Evolutionary conservation across 805 yeast species (phyloP).

Genomic region (Myxozyma geophila): DNA sequence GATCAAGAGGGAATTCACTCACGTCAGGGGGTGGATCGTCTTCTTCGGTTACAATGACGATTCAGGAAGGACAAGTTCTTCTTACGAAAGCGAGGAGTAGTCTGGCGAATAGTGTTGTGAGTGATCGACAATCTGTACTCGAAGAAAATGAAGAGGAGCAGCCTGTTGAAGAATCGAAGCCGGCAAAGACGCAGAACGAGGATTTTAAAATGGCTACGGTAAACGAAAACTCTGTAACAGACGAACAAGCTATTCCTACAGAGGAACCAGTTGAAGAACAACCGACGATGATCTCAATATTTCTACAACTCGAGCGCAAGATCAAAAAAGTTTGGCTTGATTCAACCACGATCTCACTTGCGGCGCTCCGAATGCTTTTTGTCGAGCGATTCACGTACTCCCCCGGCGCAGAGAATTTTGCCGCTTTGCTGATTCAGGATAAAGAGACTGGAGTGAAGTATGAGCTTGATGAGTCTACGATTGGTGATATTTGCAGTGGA

Average conservation of each 20-base stretch:
- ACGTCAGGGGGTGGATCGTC: neutral
- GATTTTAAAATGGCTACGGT: neutral
- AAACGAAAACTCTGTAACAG: neutral
- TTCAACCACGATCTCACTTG: slow-evolving; percentile 49
- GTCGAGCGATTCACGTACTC: slow-evolving; percentile 87
- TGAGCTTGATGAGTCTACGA: slow-evolving; percentile 73
- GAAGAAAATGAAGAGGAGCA: slow-evolving; percentile 6
- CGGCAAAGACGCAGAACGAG: neutral
- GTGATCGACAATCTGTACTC: neutral
- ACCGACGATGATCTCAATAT: neutral
- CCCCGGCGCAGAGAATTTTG: slow-evolving; percentile 72
- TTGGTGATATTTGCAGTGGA: slow-evolving; percentile 64
- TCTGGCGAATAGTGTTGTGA: neutral
- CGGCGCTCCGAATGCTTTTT: slow-evolving; percentile 68
- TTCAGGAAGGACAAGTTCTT: slow-evolving; percentile 12
- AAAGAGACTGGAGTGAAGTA: slow-evolving; percentile 63
- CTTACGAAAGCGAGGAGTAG: neutral
- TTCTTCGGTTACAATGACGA: neutral
- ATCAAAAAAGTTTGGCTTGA: slow-evolving; percentile 42
- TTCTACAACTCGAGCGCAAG: slow-evolving; percentile 44
- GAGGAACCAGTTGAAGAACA: neutral
- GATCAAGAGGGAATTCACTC: slow-evolving; percentile 10
- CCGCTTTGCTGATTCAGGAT: slow-evolving; percentile 77
- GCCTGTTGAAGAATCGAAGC: no score
- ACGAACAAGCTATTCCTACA: neutral